Evolutionary conservation across 1,284 basidiomycete genomes (phyloP), one percentile per base, ranked within the genome.

Genomic region (Tranzscheliella williamsii): DNA sequence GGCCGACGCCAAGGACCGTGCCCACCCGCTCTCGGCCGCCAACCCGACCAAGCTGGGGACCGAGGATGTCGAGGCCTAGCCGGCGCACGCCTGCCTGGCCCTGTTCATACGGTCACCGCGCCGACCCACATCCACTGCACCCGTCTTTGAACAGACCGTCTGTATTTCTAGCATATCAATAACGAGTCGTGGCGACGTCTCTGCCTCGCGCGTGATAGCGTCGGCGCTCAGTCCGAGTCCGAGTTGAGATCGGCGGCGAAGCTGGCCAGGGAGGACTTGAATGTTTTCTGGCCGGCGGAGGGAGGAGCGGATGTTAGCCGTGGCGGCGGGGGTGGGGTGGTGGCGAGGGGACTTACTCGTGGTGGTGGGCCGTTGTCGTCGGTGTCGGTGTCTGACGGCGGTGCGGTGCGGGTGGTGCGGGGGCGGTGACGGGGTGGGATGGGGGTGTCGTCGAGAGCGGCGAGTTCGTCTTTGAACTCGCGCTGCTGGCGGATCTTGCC

Each of bases 181-280:
- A n/a, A n/a, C n/a, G n/a, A n/a, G n/a, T n/a, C n/a, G n/a, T n/a
- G n/a, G n/a, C n/a, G n/a, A n/a, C n/a, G n/a, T n/a, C n/a, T n/a
- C n/a, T n/a, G n/a, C n/a, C n/a, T n/a, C n/a, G n/a, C n/a, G n/a
- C n/a, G n/a, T n/a, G n/a, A n/a, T n/a, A n/a, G n/a, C n/a, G n/a
- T n/a, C n/a, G 26, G 9, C 22, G 13, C 18, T 39, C 24, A 64
- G 17, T 64, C 55, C 6, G 55, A 64, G 16, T 60, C 61, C 5
- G 55, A 60, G 31, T 60, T 64, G 44, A 64, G 51, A 20, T 48
- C 61, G 4, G 61, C 55, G 8, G 45, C 61, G 24, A 60, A 64
- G 51, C 55, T 60, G 5, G 61, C 61, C 5, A 64, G 42, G 3
- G 55, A 64, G 5, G 51, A 54, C 22, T 60, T 58, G 44, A 64